Conservation (phyloP, 2,329 filamentous ascomycete species). For the Dothistroma septosporum region DNA sequence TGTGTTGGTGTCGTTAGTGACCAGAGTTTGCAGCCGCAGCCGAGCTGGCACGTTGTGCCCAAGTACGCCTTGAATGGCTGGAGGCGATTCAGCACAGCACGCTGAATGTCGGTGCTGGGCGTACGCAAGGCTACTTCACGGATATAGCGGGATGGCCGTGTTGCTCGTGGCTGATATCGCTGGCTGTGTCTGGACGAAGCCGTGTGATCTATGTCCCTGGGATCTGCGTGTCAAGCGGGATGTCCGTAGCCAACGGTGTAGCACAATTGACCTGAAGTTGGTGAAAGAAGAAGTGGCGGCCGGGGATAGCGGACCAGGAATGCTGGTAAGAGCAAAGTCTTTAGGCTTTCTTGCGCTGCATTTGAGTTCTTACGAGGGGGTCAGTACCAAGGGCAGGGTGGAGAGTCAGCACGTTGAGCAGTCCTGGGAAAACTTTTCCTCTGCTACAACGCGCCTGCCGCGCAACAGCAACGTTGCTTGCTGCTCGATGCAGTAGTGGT, state of each 20-base stretch:
- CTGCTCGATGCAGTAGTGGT: not conserved
- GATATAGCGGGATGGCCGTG: not conserved
- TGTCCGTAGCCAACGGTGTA: not conserved
- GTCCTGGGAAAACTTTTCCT: not conserved
- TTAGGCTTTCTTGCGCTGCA: not conserved
- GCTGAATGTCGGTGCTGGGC: not conserved
- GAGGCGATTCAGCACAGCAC: not conserved
- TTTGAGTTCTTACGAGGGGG: not conserved
- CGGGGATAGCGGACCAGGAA: not conserved
- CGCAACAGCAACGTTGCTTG: not conserved
- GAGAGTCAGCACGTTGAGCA: not conserved
- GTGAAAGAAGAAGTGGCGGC: not conserved
- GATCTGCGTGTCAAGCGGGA: not conserved
- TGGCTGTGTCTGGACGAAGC: not conserved
- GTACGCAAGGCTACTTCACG: not conserved
- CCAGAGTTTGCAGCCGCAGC: not conserved
- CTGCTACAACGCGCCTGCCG: not conserved
- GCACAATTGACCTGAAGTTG: not conserved
- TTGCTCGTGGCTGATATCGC: constrained; percentile 1
- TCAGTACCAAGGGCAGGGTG: not conserved
- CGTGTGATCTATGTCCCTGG: not conserved
- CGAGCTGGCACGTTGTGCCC: constrained; percentile 6
- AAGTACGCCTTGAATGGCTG: constrained; percentile 11
- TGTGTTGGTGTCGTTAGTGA: not conserved
- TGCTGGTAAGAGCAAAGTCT: not conserved